A percentile compares a stretch with the other conserved stretches of the same genome.
These are phyloP conservation scores for Artomyces pyxidatus DNA, from an alignment of 768 basidiomycete genomes.

Conservation along the genomic window DNA sequence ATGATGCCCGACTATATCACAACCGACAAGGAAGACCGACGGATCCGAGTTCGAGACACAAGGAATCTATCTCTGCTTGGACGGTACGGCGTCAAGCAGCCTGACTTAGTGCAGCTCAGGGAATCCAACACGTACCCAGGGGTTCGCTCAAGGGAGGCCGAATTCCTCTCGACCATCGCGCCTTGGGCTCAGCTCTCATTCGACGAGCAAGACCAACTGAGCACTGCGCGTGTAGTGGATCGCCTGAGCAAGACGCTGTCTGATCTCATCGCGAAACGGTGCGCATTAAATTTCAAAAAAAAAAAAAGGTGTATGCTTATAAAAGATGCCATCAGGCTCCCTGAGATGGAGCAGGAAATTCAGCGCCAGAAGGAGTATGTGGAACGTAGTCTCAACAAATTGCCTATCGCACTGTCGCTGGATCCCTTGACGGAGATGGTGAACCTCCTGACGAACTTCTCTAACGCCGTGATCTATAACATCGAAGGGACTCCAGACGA, in stretches of 20 bases:
- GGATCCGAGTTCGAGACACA: not conserved
- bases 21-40: not conserved
- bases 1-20: constrained; percentile 12
- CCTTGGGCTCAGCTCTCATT: constrained; percentile 12
- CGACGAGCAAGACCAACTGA: constrained; percentile 5
- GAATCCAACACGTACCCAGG: constrained; percentile 11
- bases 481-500: constrained; percentile 44
- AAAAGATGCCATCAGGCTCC: constrained; percentile 35
- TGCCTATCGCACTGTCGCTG: constrained; percentile 43
- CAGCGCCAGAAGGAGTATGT: constrained; percentile 48
- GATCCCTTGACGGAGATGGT: constrained; percentile 50
- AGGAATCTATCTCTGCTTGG: not conserved
- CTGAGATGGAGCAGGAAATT: too few species aligned
- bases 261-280: constrained; percentile 11
- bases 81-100: constrained; percentile 14
- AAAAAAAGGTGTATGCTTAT: not conserved
- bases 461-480: constrained; percentile 31
- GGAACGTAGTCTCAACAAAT: constrained; percentile 19
- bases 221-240: constrained; percentile 10
- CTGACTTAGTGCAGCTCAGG: constrained; percentile 7
- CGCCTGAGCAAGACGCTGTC: constrained; percentile 7
- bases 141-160: constrained; percentile 5
- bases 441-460: constrained; percentile 35
- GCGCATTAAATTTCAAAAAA: not conserved
- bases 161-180: constrained; percentile 2